Evolutionary conservation across 2,329 filamentous ascomycete species (phyloP), one percentile per base, ranked within the genome.

Genomic region (Colletotrichum shisoi): DNA sequence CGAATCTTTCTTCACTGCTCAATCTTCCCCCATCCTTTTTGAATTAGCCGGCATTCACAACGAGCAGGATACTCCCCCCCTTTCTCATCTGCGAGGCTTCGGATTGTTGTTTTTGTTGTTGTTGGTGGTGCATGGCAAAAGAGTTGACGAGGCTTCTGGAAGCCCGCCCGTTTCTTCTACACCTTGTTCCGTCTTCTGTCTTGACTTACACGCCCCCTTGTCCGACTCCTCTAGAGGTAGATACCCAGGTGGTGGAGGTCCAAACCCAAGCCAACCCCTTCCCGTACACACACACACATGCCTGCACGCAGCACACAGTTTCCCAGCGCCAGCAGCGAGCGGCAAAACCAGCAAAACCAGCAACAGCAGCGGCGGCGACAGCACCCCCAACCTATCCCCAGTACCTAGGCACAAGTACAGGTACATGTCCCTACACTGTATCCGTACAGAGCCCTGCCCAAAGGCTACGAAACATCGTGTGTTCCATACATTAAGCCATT

Each of bases 401-500:
- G 64, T 21, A 21, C n/a, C n/a, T 53, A 64, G 64, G 61, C 54
- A 46, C 61, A 49, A 51, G 63, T 66, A 66, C 19, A 34, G 1
- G 8, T 34, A 34, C 31, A 34, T 34, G 8, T 9, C 31, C 31
- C 0, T 31, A 49, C 46, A 24, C 46, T 24, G 46, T 49, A n/a
- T n/a, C n/a, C n/a, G n/a, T n/a, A 27, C 63, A 62, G 53, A 61
- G 67, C 56, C 37, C 56, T 58, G 51, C 61, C 34, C 67, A 37
- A 44, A 57, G 39, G 53, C 56, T 62, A 62, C 69, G 69, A 70
- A 69, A 70, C 66, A 67, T 67, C 67, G 53, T 49, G 62, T 61
- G 69, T 70, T 70, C 69, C 69, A 69, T 67, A 69, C 58, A 39
- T 59, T 60, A 57, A 61, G 65, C 65, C 58, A 57, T 63, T 45